Base-by-base conservation (phyloP, 345 rosid species). In the Moricandia arvensis region DNA sequence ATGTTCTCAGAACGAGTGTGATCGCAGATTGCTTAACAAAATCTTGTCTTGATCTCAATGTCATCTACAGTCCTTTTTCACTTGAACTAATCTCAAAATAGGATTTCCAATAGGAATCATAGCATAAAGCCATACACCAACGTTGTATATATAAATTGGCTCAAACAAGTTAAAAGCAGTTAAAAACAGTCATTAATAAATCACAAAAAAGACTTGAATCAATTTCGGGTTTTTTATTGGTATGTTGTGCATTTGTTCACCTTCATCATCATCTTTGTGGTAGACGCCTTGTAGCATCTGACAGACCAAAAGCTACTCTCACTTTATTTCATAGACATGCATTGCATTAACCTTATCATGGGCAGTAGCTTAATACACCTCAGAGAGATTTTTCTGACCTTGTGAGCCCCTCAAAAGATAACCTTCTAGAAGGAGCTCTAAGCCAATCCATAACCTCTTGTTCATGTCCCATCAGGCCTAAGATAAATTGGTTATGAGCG, bases 211-310 rank as follows among this genome's bases (percentile, higher is more conserved):
- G 63, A 68, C 33, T 55, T 17, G 4, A 70, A 76, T 63, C 66
- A 21, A 71, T 58, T 33, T 57, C 30, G 33, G n/a, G 21, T 43
- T 64, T 63, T 63, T 58, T 53, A 54, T 63, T 77, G 66, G 17
- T 45, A 1, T 21, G 37, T 69, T 61, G 59, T 41, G 75, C 66
- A 29, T 75, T 71, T 78, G 73, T 26, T 18, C 29, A 38, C 67
- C 54, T 15, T 71, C 77, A 16, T 78, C 68, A 5, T 61, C 63
- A 2, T 35, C 77, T 0, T 93, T 87, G 0, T 74, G 87, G 55
- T 87, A 91, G 24, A 93, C 86, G 66, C 90, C 87, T 73, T 88
- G 87, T 0, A 91, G 89, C 93, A 89, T 86, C 63, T 86, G 89
- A 97, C 96, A 86, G 11, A 8, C 41, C 41, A 6, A 35, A 35